Conservation (phyloP, 306 rosid species). For the Potentilla sterilis region DNA sequence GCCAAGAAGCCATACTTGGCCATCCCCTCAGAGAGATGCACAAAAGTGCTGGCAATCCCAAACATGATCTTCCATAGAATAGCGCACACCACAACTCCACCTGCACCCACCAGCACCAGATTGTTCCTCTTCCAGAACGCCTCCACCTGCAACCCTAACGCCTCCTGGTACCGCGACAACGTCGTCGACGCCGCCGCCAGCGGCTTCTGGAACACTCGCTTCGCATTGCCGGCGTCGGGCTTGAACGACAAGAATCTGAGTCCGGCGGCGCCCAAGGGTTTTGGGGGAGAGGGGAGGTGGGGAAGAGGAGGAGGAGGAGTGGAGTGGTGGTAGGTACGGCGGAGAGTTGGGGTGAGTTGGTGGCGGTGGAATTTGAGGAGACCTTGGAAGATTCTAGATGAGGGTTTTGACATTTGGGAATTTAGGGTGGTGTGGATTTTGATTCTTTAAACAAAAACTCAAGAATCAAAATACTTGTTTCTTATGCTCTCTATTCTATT, state of each 20-base stretch:
- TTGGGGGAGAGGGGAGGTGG: constrained; percentile 8
- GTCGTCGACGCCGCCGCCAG: constrained; percentile 46
- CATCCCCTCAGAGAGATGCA: constrained; percentile 80
- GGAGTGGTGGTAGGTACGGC: constrained; percentile 27
- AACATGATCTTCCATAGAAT: constrained; percentile 75
- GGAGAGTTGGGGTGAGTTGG: constrained; percentile 24
- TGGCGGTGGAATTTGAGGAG: constrained; percentile 42
- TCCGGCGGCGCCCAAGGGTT: constrained; percentile 5
- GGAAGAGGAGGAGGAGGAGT: constrained; percentile 20
- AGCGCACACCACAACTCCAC: constrained; percentile 60
- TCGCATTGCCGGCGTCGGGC: constrained; percentile 33
- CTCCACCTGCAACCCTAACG: constrained; percentile 79
- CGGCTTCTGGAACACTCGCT: constrained; percentile 55
- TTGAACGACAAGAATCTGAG: constrained; percentile 52
- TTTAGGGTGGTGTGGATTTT: not conserved
- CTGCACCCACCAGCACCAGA: constrained; percentile 60
- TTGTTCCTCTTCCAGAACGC: constrained; percentile 71
- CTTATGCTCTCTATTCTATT: no score
- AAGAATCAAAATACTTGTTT: no score
- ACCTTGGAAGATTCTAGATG: constrained; percentile 48
- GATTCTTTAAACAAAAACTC: no score
- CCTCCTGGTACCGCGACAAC: constrained; percentile 68
- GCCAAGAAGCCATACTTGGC: constrained; percentile 97
- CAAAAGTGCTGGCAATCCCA: constrained; percentile 69
- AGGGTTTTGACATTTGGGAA: constrained; percentile 35